Conservation (phyloP, 495 filamentous ascomycete species). For the Penicillium verhagenii region DNA sequence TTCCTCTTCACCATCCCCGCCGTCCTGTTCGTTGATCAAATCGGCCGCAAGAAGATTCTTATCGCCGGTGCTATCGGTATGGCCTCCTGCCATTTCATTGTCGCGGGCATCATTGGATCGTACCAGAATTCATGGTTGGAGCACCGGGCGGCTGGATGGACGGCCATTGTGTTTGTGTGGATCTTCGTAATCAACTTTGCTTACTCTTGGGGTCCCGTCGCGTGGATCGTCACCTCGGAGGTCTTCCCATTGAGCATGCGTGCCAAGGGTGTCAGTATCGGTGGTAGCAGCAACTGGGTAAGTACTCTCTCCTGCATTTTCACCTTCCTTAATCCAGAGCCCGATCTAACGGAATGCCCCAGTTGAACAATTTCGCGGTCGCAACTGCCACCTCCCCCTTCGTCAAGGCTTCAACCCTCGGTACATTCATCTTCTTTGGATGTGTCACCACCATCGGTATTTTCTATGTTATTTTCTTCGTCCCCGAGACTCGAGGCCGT, state of each 20-base stretch:
- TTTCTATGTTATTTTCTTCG: slow-evolving; percentile 49
- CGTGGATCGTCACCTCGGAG: slow-evolving; percentile 46
- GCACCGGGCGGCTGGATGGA: slow-evolving; percentile 39
- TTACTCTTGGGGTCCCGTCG: slow-evolving; percentile 45
- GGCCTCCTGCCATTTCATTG: slow-evolving; percentile 56
- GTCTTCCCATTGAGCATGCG: slow-evolving; percentile 48
- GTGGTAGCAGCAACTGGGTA: slow-evolving; percentile 45
- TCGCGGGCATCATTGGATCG: slow-evolving; percentile 40
- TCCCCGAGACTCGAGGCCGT: slow-evolving; percentile 57
- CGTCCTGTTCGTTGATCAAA: slow-evolving; percentile 72
- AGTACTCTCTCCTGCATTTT: slow-evolving; percentile 1
- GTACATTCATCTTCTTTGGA: slow-evolving; percentile 50
- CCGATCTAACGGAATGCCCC: slow-evolving; percentile 13
- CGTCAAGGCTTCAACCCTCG: slow-evolving; percentile 31
- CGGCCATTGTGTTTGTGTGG: slow-evolving; percentile 44
- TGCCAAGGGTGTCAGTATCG: slow-evolving; percentile 45
- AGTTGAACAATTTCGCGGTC: slow-evolving; percentile 54
- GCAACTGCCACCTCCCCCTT: slow-evolving; percentile 41
- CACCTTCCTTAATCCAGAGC: neutral
- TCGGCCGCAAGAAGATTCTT: slow-evolving; percentile 73
- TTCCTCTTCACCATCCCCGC: slow-evolving; percentile 69
- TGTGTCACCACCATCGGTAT: slow-evolving; percentile 47
- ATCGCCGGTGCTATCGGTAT: slow-evolving; percentile 72
- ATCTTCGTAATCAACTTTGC: slow-evolving; percentile 46
- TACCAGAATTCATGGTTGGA: slow-evolving; percentile 31